These are phyloP conservation scores for Yarrowia yakushimensis DNA, from an alignment of 805 yeast genomes.

Conservation along the genomic window DNA sequence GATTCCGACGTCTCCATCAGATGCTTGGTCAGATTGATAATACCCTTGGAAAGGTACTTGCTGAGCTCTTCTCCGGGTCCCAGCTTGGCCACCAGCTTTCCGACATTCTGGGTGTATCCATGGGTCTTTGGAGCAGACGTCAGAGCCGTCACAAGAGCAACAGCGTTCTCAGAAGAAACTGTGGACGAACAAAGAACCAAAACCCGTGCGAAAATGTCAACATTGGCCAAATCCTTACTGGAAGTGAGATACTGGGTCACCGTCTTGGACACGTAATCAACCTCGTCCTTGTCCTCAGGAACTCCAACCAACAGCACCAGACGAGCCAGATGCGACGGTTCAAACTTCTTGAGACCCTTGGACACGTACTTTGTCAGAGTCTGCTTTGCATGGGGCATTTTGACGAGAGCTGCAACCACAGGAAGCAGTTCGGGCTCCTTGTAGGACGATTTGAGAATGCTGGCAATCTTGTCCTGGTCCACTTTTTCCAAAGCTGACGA, in stretches of 20 bases:
- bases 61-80: neutral
- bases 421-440: neutral
- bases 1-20: conserved; percentile 1
- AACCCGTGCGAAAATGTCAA: neutral
- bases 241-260: neutral
- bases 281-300: neutral
- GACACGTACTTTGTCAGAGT: neutral
- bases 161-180: neutral
- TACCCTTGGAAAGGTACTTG: conserved; percentile 12
- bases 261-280: neutral
- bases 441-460: neutral
- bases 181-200: neutral
- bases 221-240: neutral
- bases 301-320: neutral
- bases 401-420: neutral
- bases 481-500: neutral
- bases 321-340: neutral
- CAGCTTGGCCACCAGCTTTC: neutral
- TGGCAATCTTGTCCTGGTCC: neutral
- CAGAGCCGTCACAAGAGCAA: neutral
- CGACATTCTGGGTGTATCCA: conserved; percentile 15
- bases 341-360: neutral
- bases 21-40: conserved; percentile 21
- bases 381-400: neutral
- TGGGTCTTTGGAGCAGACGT: conserved; percentile 13